Conservation (phyloP, 768 basidiomycete genomes). For the Hypholoma fasciculare region DNA sequence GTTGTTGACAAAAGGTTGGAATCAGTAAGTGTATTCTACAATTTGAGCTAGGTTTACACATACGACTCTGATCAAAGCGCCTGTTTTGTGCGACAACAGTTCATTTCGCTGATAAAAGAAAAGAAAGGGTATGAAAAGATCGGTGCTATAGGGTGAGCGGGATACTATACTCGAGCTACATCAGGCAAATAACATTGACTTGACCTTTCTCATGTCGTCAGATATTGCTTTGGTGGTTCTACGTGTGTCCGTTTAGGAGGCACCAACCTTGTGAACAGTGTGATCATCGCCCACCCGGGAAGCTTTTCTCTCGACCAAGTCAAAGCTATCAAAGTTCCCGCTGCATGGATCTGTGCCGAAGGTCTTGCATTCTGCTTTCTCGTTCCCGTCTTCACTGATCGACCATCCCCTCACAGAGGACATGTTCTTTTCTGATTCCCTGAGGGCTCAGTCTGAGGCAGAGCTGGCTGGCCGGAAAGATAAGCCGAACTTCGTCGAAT, state of each 20-base stretch:
- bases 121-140: constrained; percentile 43
- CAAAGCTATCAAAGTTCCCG: constrained; percentile 37
- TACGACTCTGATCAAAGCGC: not conserved
- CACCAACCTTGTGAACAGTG: constrained; percentile 34
- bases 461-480: constrained; percentile 35
- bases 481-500: constrained; percentile 37
- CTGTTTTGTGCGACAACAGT: constrained; percentile 22
- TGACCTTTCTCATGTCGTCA: constrained; percentile 8
- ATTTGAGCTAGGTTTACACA: not conserved
- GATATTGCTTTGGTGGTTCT: constrained; percentile 46
- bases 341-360: constrained; percentile 42
- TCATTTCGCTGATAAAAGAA: constrained; percentile 34
- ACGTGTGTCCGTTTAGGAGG: constrained; percentile 36
- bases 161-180: not conserved
- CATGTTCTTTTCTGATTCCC: constrained; percentile 28
- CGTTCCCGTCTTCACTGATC: not conserved
- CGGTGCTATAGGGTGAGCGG: constrained; percentile 40
- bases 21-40: constrained; percentile 22
- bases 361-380: constrained; percentile 22
- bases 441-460: constrained; percentile 35
- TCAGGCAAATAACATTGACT: not conserved
- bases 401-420: constrained; percentile 31
- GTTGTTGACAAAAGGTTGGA: constrained; percentile 30
- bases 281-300: constrained; percentile 44
- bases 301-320: constrained; percentile 31